Evolutionary conservation across 2,329 filamentous ascomycete species (phyloP), one percentile per base, ranked within the genome.

Genomic region (Pestalotiopsis sp.): DNA sequence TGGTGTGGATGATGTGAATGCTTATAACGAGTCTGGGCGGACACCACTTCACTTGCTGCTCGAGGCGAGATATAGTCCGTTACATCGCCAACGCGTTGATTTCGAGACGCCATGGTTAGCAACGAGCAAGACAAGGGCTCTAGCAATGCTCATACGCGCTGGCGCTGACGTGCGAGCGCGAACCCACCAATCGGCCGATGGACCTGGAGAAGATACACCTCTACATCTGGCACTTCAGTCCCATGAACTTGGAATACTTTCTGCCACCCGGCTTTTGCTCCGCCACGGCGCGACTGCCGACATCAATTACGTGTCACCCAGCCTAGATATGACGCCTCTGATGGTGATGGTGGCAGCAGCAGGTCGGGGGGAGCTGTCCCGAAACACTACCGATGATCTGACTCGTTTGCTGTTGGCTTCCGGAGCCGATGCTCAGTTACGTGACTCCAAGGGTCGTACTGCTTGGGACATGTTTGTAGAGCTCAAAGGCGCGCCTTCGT

Each of bases 401-500:
- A 62, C 23, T 38, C 59, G 59, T 31, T 62, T 62, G 59, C 59
- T 62, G 31, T 62, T 62, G 59, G 14, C 59, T 27, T 23, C 59
- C 31, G 59, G 59, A 31, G 59, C 59, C 23, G 59, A 62, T 62
- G 59, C 59, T 62, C 59, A 62, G 59, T 36, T 39, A 25, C 59
- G 59, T 38, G 59, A 62, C 59, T 9, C 59, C 59, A 38, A 25
- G 27, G 59, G 59, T 17, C 59, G 59, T 62, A 62, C 59, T 62
- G 59, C 59, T 38, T 62, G 59, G 59, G 59, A 62, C 59, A 62
- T 62, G 36, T 62, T 36, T 62, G 59, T 62, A 11, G 59, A 62
- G 59, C 59, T 62, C 27, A 62, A 62, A 62, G 59, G 59, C 27
- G 17, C 36, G 59, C 59, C 59, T 31, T 25, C 59, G 59, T n/a